These are phyloP conservation scores for Jaenimonas drosophilae DNA, from an alignment of 208 protist genomes.

Conservation along the genomic window DNA sequence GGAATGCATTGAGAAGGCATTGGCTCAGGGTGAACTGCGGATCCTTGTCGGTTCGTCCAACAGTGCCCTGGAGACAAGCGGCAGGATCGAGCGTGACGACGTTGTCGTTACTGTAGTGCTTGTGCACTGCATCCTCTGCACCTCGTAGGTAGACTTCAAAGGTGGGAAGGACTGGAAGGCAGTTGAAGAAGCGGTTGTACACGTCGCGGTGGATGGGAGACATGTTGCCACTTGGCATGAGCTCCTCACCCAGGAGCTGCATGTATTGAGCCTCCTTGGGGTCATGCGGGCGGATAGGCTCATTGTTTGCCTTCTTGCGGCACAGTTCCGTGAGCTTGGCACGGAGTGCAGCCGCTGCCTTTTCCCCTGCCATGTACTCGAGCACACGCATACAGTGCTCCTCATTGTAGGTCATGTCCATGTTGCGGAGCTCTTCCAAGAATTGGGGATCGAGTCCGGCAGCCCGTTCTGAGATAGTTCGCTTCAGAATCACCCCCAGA, in stretches of 20 bases:
- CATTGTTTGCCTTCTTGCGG: constrained; percentile 60
- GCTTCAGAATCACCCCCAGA: constrained; percentile 46
- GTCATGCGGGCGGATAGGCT: constrained; percentile 12
- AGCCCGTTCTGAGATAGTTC: constrained; percentile 87
- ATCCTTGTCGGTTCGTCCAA: constrained; percentile 33
- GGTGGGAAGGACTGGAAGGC: constrained; percentile 58
- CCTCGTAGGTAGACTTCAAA: constrained; percentile 45
- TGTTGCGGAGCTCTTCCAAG: no score
- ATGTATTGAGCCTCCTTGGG: constrained; percentile 34
- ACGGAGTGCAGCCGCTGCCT: constrained; percentile 68
- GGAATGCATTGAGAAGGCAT: constrained; percentile 40
- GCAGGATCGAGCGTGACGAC: constrained; percentile 31
- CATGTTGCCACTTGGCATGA: constrained; percentile 86
- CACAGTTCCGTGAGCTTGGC: constrained; percentile 49
- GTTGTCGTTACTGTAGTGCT: constrained; percentile 34
- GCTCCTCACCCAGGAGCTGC: constrained; percentile 74
- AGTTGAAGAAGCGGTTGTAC: constrained; percentile 91
- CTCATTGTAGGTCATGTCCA: constrained; percentile 34
- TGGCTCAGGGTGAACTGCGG: constrained; percentile 35
- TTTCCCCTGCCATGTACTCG: constrained; percentile 89
- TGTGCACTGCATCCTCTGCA: constrained; percentile 59
- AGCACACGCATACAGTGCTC: constrained; percentile 70
- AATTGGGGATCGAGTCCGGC: no score
- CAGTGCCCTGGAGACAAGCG: constrained; percentile 28
- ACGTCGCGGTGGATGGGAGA: constrained; percentile 79